A percentile compares a stretch with the other conserved stretches of the same genome.
Evolutionary conservation across 2,329 filamentous ascomycete genomes (phyloP).

Genomic region (Nigrospora osmanthi): DNA sequence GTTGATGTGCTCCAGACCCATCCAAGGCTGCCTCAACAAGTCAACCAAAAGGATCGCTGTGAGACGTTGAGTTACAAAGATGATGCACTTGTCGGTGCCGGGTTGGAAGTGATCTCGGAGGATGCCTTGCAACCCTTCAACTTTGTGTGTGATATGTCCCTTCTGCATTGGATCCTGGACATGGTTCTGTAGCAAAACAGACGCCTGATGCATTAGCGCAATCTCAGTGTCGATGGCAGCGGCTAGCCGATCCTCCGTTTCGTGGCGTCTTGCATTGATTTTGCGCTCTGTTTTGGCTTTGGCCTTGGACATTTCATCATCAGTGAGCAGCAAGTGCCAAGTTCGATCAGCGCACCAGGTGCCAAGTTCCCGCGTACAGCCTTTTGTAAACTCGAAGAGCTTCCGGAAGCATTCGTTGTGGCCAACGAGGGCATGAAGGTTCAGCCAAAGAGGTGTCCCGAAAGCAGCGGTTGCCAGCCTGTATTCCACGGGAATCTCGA

Average conservation of each 20-base stretch:
- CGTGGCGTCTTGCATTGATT: conserved; percentile 14
- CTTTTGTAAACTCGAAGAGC: conserved; percentile 50
- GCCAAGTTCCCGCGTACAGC: conserved; percentile 61
- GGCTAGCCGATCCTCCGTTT: conserved; percentile 15
- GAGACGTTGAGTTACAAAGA: conserved; percentile 76
- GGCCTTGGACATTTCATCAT: conserved; percentile 53
- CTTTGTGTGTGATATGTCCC: conserved; percentile 62
- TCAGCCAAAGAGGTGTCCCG: conserved; percentile 56
- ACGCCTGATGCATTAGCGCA: conserved; percentile 47
- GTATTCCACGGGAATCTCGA: conserved; percentile 51
- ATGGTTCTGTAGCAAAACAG: conserved; percentile 45
- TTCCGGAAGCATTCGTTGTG: conserved; percentile 39
- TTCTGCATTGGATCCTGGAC: conserved; percentile 22
- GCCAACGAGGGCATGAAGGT: conserved; percentile 39
- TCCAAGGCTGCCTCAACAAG: conserved; percentile 49
- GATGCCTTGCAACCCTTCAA: conserved; percentile 51
- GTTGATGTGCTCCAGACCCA: conserved; percentile 48
- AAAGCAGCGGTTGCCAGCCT: conserved; percentile 37
- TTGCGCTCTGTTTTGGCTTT: conserved; percentile 44
- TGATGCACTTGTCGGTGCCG: conserved; percentile 62
- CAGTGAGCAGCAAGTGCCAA: conserved; percentile 64
- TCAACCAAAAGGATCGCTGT: conserved; percentile 68
- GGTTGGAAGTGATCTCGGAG: conserved; percentile 56
- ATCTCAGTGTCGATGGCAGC: conserved; percentile 13
- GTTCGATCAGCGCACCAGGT: conserved; percentile 78